Conservation (phyloP, 2,329 filamentous ascomycete genomes). For the Parasarocladium wereldwijsianum region DNA sequence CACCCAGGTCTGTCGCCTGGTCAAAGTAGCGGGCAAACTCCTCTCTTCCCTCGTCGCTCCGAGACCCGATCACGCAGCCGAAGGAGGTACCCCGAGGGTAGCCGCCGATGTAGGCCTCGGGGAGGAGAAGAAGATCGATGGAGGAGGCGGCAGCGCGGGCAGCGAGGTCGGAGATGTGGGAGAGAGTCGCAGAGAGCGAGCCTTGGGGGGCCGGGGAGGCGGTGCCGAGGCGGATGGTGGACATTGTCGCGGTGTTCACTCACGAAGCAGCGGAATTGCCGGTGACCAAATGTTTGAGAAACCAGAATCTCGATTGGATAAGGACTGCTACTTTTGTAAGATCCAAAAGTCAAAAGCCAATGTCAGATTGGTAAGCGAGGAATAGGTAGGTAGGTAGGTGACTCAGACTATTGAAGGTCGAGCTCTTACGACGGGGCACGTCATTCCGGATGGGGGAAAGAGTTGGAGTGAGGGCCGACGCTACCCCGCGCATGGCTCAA, state of each 20-base stretch:
- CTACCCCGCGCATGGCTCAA: too few species aligned
- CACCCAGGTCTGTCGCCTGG: constrained; percentile 67
- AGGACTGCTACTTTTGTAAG: too few species aligned
- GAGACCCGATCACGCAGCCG: constrained; percentile 57
- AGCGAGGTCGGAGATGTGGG: constrained; percentile 48
- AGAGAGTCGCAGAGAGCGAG: constrained; percentile 45
- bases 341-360: too few species aligned
- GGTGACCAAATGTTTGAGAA: neutral
- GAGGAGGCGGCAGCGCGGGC: constrained; percentile 39
- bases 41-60: constrained; percentile 56
- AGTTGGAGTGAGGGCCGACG: too few species aligned
- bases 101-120: constrained; percentile 83
- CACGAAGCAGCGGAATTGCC: neutral
- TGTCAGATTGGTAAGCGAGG: too few species aligned
- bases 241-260: too few species aligned
- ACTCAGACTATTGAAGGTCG: too few species aligned
- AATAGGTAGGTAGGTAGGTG: too few species aligned
- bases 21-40: constrained; percentile 74
- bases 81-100: constrained; percentile 76
- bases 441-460: too few species aligned
- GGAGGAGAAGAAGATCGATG: constrained; percentile 66
- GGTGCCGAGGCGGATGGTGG: constrained; percentile 36
- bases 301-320: too few species aligned
- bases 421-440: too few species aligned
- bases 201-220: constrained; percentile 37